phyloP scores from a whole-genome alignment of 2,329 filamentous ascomycete genomes.

The Arthrobotrys entomopaga region DNA sequence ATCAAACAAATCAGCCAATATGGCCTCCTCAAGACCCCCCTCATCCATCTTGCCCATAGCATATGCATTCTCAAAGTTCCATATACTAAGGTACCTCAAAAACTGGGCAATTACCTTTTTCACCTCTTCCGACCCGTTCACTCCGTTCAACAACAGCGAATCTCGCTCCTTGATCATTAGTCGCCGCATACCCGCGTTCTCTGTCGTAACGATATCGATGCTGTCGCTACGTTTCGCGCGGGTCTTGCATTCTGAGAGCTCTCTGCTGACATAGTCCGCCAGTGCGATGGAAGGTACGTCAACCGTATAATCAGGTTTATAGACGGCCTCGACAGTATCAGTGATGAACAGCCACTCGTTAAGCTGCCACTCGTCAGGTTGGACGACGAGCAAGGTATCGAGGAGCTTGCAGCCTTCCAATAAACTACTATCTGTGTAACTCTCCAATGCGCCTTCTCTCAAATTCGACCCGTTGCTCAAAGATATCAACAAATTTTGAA shows the following conservation, averaged over 20 bases:
- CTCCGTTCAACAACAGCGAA: conserved; percentile 65
- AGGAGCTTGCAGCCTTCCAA: conserved; percentile 94
- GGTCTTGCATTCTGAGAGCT: conserved; percentile 44
- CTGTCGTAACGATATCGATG: conserved; percentile 56
- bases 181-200: conserved; percentile 58
- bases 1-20: conserved; percentile 82
- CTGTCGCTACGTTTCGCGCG: conserved; percentile 54
- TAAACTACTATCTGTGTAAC: conserved; percentile 79
- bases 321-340: conserved; percentile 95
- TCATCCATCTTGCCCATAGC: conserved; percentile 78
- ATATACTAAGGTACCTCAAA: conserved; percentile 90
- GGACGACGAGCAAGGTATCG: conserved; percentile 83
- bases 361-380: conserved; percentile 96
- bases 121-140: conserved; percentile 71
- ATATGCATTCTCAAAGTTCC: conserved; percentile 91
- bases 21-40: conserved; percentile 70
- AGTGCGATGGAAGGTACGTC: conserved; percentile 49
- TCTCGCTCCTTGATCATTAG: conserved; percentile 67
- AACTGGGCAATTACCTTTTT: conserved; percentile 84
- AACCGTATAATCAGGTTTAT: conserved; percentile 63
- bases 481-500: conserved; percentile 67
- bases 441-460: conserved; percentile 73
- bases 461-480: conserved; percentile 17
- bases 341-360: conserved; percentile 98
- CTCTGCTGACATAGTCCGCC: conserved; percentile 47